A percentile compares a stretch with the other conserved stretches of the same genome.
Conservation (phyloP, 306 rosid genomes). For the Comarum palustre region DNA sequence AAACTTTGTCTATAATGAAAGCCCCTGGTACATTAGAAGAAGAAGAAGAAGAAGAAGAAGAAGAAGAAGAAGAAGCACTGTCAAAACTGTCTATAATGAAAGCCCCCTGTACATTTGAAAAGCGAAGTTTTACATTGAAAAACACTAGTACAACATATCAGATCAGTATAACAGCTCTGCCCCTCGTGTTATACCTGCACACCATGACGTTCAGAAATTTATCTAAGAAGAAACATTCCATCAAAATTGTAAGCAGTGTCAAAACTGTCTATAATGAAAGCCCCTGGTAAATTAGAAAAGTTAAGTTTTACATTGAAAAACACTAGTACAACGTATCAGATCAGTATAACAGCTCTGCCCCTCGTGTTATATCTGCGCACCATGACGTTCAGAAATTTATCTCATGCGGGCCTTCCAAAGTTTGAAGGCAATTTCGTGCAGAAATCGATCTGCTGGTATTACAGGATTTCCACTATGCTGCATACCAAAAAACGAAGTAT, state of each 20-base stretch:
- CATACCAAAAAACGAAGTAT: slow-evolving; percentile 15
- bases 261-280: background rate
- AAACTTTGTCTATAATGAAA: no score
- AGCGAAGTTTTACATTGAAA: background rate
- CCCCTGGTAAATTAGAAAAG: background rate
- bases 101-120: no score
- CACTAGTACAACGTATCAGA: background rate
- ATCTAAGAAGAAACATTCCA: no score
- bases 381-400: background rate
- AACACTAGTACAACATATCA: background rate
- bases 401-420: slow-evolving; percentile 96
- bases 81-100: no score
- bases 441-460: slow-evolving; percentile 90
- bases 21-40: no score
- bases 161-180: background rate
- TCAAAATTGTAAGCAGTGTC: background rate
- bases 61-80: no score
- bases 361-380: background rate
- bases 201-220: background rate
- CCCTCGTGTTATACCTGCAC: background rate
- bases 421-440: slow-evolving; percentile 92
- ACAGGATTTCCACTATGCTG: slow-evolving; percentile 78
- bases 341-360: background rate
- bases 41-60: no score
- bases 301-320: background rate